Percentiles rank a stretch among this genome's conserved stretches.
phyloP scores from a whole-genome alignment of 2,329 filamentous ascomycete genomes.

The Epichloe coenophiala region DNA sequence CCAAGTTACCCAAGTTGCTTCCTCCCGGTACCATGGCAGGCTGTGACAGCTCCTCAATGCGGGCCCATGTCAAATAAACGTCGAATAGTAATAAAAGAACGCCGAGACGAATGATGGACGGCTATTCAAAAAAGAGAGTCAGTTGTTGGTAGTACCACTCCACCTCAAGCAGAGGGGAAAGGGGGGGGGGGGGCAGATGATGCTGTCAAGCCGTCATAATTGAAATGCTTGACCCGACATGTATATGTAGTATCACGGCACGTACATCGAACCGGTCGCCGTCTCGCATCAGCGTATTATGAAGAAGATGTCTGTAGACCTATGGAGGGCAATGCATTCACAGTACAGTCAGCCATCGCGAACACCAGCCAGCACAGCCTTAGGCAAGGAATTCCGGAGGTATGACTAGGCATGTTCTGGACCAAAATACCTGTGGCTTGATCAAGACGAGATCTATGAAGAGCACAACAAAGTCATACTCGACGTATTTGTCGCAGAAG shows the following conservation, averaged over 20 bases:
- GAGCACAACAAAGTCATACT: conserved; percentile 95
- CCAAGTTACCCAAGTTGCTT: conserved; percentile 43
- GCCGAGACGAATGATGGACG: conserved; percentile 80
- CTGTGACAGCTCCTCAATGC: conserved; percentile 73
- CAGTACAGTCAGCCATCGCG: background rate
- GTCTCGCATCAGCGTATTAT: conserved; percentile 74
- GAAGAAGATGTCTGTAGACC: conserved; percentile 90
- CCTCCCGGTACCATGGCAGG: conserved; percentile 26
- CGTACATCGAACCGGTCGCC: conserved; percentile 55
- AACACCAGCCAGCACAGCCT: background rate
- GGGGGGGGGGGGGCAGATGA: background rate
- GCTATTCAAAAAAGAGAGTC: conserved; percentile 34
- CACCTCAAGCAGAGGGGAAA: background rate
- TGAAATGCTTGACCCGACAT: background rate
- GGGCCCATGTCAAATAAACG: conserved; percentile 95
- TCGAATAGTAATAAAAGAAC: conserved; percentile 88
- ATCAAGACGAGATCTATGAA: conserved; percentile 97
- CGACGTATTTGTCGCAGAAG: conserved; percentile 97
- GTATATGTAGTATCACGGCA: conserved; percentile 4
- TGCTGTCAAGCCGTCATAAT: background rate
- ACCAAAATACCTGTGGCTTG: conserved; percentile 64
- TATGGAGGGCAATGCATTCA: conserved; percentile 19
- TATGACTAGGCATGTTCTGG: background rate
- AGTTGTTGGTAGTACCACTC: background rate
- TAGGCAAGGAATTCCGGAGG: background rate